Base-by-base conservation (phyloP, 2,329 filamentous ascomycete genomes). In the Aureobasidium sp. region DNA sequence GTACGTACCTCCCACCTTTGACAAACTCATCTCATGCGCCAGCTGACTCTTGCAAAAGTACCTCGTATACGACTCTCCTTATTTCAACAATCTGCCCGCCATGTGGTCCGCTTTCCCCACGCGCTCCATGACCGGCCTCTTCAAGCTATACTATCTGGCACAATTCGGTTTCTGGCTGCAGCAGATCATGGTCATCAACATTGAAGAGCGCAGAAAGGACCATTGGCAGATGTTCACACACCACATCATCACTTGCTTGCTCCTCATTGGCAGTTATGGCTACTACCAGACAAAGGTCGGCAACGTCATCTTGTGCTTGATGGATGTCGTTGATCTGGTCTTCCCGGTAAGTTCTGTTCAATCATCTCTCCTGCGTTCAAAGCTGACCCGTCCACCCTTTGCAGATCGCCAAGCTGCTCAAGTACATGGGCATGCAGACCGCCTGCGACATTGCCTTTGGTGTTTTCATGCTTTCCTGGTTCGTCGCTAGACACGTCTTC, bases 171-270 rank as follows among this genome's bases (percentile, higher is more conserved):
- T 96, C 70, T 96, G 89, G 86, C 70, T 96, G 42, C 91, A 97
- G 72, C 90, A 95, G 71, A 86, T 97, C 59, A 75, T 96, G 27
- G 88, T 96, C 55, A 88, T 97, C 67, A 86, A 96, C 70, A 90
- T 97, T 56, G 93, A 98, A 71, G 88, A 94, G 71, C 83, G 86
- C 60, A 81, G 93, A 64, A 97, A 97, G 73, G 93, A 98, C 63
- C 86, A 96, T 70, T 86, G 83, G 74, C 91, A 97, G 70, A 97
- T 97, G 93, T 83, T 97, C 61, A 85, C 83, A 16, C 93, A 97
- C 69, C 93, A 98, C 72, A 80, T 96, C 66, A 83, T 97, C 66
- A 98, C 93, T 17, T 88, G 84, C 63, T 74, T 77, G 4, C 81
- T 98, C 39, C 83, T 98, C 59, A 83, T 83, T 54, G 79, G 83